Percentiles rank a stretch among this genome's conserved stretches.
Conservation (phyloP, 2,329 filamentous ascomycete species). For the Cladosporium halotolerans region DNA sequence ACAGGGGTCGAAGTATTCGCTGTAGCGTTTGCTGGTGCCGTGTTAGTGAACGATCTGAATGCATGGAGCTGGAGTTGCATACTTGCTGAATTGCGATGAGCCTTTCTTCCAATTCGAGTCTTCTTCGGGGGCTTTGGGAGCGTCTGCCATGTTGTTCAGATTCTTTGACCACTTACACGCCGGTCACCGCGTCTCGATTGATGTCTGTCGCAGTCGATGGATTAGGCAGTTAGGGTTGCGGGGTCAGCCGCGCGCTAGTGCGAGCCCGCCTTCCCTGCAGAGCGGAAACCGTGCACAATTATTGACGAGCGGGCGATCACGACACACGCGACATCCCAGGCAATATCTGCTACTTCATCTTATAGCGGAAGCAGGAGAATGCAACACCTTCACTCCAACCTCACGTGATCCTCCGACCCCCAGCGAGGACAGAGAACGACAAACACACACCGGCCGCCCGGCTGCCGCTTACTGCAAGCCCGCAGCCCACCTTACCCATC, state of each 20-base stretch:
- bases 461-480: background rate
- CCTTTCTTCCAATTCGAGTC: constrained; percentile 7
- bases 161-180: no score
- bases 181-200: background rate
- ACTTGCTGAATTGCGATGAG: constrained; percentile 8
- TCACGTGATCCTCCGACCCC: background rate
- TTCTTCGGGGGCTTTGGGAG: background rate
- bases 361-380: background rate
- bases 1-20: constrained; percentile 91
- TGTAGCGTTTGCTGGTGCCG: constrained; percentile 68
- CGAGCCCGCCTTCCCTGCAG: background rate
- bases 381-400: background rate
- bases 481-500: constrained; percentile 4
- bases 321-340: background rate
- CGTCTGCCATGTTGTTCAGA: background rate
- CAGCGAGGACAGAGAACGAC: background rate
- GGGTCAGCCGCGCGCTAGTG: background rate
- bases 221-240: background rate
- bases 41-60: background rate
- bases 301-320: background rate
- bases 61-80: background rate
- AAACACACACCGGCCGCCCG: background rate
- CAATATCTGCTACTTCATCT: background rate
- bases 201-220: background rate
- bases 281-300: background rate